phyloP scores from a whole-genome alignment of 2,329 filamentous ascomycete species.

The Cordyceps cicadae region DNA sequence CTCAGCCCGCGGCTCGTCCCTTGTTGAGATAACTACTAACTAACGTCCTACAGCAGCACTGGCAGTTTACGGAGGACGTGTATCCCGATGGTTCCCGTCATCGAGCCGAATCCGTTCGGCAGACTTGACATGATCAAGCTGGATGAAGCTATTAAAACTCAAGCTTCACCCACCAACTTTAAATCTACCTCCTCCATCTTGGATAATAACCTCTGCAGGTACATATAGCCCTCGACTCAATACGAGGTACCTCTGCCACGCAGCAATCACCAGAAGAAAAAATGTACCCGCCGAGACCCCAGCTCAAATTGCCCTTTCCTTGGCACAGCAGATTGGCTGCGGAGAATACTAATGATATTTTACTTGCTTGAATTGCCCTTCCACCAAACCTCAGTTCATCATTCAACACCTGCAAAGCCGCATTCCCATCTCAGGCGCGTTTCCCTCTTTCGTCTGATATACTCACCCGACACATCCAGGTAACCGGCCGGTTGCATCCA shows the following conservation, averaged over 20 bases:
- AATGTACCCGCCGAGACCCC: neutral
- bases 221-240: neutral
- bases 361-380: neutral
- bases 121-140: too few species aligned
- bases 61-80: too few species aligned
- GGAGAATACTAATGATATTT: too few species aligned
- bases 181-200: too few species aligned
- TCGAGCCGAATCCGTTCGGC: too few species aligned
- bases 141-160: too few species aligned
- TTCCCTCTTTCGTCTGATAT: neutral
- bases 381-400: neutral
- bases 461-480: neutral
- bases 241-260: neutral
- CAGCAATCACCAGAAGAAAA: neutral
- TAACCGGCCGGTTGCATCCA: slow-evolving; percentile 4
- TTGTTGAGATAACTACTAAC: too few species aligned
- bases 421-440: neutral
- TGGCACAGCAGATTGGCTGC: slow-evolving; percentile 2
- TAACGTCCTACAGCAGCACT: too few species aligned
- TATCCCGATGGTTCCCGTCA: too few species aligned
- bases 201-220: neutral
- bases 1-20: too few species aligned
- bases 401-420: neutral
- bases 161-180: too few species aligned
- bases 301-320: neutral